phyloP scores from a whole-genome alignment of 192 early-diverging fungal species.

The Endogone sp. region DNA sequence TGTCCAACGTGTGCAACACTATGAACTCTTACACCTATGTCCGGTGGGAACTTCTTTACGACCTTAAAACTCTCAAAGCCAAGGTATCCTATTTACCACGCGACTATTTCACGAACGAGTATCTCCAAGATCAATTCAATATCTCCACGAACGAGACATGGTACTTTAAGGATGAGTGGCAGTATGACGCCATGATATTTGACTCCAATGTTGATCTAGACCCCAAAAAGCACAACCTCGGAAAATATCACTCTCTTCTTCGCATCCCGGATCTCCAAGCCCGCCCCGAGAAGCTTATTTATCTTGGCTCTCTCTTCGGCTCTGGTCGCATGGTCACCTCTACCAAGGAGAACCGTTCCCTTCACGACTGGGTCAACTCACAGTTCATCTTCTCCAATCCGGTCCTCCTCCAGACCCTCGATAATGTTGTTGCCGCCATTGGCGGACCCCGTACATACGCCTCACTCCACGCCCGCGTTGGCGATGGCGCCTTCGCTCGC shows the following conservation, averaged over 20 bases:
- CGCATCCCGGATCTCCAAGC: conserved; percentile 19
- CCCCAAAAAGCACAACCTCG: neutral
- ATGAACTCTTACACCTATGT: conserved; percentile 12
- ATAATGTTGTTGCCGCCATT: conserved; percentile 7
- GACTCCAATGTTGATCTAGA: conserved; percentile 11
- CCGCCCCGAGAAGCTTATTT: conserved; percentile 28
- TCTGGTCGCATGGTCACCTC: conserved; percentile 24
- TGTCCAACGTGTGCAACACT: neutral
- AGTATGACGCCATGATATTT: conserved; percentile 21
- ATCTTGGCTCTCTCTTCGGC: conserved; percentile 40
- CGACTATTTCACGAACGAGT: conserved; percentile 5
- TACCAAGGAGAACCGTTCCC: conserved; percentile 6
- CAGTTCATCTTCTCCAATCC: conserved; percentile 28
- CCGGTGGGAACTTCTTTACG: conserved; percentile 15
- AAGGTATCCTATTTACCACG: conserved; percentile 3
- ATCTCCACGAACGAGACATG: conserved; percentile 18
- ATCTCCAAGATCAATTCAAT: neutral
- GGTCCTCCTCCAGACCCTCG: conserved; percentile 20
- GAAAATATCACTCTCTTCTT: conserved; percentile 14
- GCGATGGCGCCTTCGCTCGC: conserved; percentile 34
- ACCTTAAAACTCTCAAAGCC: conserved; percentile 7
- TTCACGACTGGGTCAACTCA: conserved; percentile 13
- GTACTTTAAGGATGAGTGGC: conserved; percentile 17
- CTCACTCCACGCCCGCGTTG: conserved; percentile 34
- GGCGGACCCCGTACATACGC: conserved; percentile 29